These are phyloP conservation scores for Fusarium caatingaense DNA, from an alignment of 2,329 filamentous ascomycete species.

Conservation along the genomic window DNA sequence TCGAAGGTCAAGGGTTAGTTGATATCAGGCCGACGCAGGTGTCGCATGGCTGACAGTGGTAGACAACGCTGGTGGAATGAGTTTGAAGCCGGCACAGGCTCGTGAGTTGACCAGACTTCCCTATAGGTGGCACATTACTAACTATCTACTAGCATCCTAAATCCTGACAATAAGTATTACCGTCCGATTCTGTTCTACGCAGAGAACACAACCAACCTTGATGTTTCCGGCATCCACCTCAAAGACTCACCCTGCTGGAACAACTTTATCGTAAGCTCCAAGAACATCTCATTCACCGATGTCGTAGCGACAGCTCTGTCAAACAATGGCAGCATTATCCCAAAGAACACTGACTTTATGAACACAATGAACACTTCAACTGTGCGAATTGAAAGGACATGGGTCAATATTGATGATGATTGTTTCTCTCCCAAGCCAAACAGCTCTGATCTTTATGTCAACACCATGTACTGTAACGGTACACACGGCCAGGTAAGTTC, in stretches of 20 bases:
- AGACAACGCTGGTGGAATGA: conserved; percentile 45
- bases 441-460: conserved; percentile 39
- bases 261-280: conserved; percentile 42
- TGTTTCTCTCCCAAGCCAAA: conserved; percentile 44
- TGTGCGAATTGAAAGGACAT: conserved; percentile 32
- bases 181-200: conserved; percentile 44
- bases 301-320: background rate
- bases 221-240: conserved; percentile 42
- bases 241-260: conserved; percentile 45
- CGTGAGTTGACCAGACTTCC: background rate
- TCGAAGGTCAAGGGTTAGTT: background rate
- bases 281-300: conserved; percentile 41
- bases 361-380: conserved; percentile 37
- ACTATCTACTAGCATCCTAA: conserved; percentile 28
- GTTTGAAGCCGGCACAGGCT: conserved; percentile 33
- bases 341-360: conserved; percentile 45
- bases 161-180: conserved; percentile 36
- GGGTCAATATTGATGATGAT: conserved; percentile 44
- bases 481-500: background rate
- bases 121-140: background rate
- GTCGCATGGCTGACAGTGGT: conserved; percentile 28
- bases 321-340: conserved; percentile 25
- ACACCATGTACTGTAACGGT: conserved; percentile 45
- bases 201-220: conserved; percentile 40
- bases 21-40: background rate